Evolutionary conservation across 805 yeast genomes (phyloP).

Genomic region (Candida takata): DNA sequence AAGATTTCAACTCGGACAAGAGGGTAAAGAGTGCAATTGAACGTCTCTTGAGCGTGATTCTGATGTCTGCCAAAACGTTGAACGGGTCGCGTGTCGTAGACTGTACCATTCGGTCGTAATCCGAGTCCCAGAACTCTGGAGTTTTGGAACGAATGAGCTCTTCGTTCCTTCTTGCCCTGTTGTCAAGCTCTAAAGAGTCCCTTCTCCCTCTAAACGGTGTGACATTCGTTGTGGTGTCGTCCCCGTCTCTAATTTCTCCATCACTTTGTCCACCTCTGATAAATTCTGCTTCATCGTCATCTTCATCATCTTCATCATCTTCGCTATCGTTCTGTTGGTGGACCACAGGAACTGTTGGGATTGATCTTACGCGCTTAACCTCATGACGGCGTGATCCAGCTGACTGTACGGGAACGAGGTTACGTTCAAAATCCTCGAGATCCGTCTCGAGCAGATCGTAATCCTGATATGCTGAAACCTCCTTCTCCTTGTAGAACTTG

Average conservation of each 20-base stretch:
- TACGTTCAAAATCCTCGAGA: slow-evolving; percentile 49
- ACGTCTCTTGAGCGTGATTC: slow-evolving; percentile 60
- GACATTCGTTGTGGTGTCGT: no score
- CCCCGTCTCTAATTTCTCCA: no score
- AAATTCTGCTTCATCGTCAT: no score
- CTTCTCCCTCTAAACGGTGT: slow-evolving; percentile 17
- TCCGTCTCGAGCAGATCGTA: slow-evolving; percentile 56
- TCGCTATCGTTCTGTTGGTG: slow-evolving; percentile 15
- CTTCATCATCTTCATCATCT: slow-evolving; percentile 26
- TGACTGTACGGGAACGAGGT: slow-evolving; percentile 5
- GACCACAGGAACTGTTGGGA: slow-evolving; percentile 12
- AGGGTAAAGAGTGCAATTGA: slow-evolving; percentile 61
- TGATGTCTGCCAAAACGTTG: slow-evolving; percentile 24
- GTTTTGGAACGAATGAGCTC: slow-evolving; percentile 15
- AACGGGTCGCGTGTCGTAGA: slow-evolving; percentile 18
- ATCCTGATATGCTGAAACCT: slow-evolving; percentile 44
- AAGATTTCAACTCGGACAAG: slow-evolving; percentile 78
- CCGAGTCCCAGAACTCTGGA: slow-evolving; percentile 23
- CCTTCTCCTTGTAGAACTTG: slow-evolving; percentile 63
- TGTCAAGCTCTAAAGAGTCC: slow-evolving; percentile 16
- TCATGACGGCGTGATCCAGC: slow-evolving; percentile 8
- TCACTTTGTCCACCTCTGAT: no score
- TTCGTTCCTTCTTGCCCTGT: slow-evolving; percentile 15
- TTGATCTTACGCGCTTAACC: slow-evolving; percentile 6
- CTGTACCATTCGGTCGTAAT: slow-evolving; percentile 12